Evolutionary conservation across 129 eudicot species (phyloP).

Genomic region (Flaveria bidentis): DNA sequence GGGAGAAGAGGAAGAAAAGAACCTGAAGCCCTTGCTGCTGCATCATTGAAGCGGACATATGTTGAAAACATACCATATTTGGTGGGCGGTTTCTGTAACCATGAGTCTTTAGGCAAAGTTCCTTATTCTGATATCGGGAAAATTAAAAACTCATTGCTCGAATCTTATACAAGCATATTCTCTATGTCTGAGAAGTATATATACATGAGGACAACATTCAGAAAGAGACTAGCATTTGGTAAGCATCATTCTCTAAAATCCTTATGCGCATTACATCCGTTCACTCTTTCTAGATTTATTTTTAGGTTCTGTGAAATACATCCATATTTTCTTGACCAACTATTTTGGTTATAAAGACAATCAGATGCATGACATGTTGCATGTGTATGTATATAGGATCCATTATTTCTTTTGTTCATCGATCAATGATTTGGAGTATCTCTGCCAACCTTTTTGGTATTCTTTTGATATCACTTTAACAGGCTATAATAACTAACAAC

Average conservation of each 20-base stretch:
- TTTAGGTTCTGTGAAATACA: not conserved
- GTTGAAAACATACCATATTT: slow-evolving; percentile 82
- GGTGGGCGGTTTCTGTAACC: slow-evolving; percentile 75
- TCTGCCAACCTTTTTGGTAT: not conserved
- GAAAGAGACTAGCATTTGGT: slow-evolving; percentile 93
- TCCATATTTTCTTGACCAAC: not conserved
- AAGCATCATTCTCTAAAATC: slow-evolving; percentile 22
- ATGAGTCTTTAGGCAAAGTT: slow-evolving; percentile 42
- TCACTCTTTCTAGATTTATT: not conserved
- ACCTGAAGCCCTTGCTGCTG: slow-evolving; percentile 86
- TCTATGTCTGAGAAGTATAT: slow-evolving; percentile 92
- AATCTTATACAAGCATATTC: slow-evolving; percentile 47
- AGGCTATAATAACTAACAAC: slow-evolving; percentile 10
- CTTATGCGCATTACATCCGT: not conserved
- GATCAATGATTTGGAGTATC: too few relatives aligned
- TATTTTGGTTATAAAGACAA: slow-evolving; percentile 2
- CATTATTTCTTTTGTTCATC: slow-evolving; percentile 3
- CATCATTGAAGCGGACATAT: slow-evolving; percentile 76
- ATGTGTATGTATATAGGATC: not conserved
- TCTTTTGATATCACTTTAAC: slow-evolving; percentile 4
- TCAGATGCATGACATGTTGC: not conserved
- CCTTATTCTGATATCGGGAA: slow-evolving; percentile 37
- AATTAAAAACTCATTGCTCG: slow-evolving; percentile 35
- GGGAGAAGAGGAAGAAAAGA: slow-evolving; percentile 90
- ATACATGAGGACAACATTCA: slow-evolving; percentile 77